Base-by-base conservation (phyloP, 305 asterid genomes). In the Fraxinus xanthoxyloides region DNA sequence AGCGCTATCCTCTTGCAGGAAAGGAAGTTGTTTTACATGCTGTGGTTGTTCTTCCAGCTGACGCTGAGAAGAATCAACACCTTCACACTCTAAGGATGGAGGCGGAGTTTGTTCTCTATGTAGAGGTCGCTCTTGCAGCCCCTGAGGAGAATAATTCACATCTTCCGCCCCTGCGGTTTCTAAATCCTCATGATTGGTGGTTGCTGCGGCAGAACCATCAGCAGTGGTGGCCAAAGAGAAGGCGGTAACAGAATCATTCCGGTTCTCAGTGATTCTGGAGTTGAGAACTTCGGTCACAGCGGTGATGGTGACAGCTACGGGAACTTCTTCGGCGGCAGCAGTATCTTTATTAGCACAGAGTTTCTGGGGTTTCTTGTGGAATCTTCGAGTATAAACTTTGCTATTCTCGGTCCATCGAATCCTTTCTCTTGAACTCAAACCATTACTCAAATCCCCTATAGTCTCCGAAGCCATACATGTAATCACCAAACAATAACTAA, bases 391-490 rank as follows among this genome's bases (percentile, higher is more conserved):
- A 83, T 92, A 94, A 40, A 94, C 95, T 83, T 80, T 93, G 69
- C 84, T 31, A 69, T 82, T 78, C 23, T 82, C 91, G 35, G 89
- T 83, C 94, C 90, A 88, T 32, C 89, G 92, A 79, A 81, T 69
- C 83, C 89, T 84, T 77, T 84, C 87, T 46, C 81, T 86, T 84
- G 84, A 87, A 84, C 82, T 87, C 89, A 86, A 86, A 78, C 87
- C 92, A 80, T 84, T 90, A 76, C 10, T 72, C 43, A 82, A 84
- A 82, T 84, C 85, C 88, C 89, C 91, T 80, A 81, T 51, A 79
- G 81, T 70, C 86, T 87, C 94, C 34, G 97, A 90, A 89, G 87
- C 98, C 98, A 93, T 94, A 89, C 93, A 90, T 88, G 90, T 87
- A 89, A 87, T 46, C 82, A 56, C 80, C 82, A 77, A 80, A 78